Evolutionary conservation across 2,329 filamentous ascomycete species (phyloP).

Genomic region (Penicillium griseofulvum): DNA sequence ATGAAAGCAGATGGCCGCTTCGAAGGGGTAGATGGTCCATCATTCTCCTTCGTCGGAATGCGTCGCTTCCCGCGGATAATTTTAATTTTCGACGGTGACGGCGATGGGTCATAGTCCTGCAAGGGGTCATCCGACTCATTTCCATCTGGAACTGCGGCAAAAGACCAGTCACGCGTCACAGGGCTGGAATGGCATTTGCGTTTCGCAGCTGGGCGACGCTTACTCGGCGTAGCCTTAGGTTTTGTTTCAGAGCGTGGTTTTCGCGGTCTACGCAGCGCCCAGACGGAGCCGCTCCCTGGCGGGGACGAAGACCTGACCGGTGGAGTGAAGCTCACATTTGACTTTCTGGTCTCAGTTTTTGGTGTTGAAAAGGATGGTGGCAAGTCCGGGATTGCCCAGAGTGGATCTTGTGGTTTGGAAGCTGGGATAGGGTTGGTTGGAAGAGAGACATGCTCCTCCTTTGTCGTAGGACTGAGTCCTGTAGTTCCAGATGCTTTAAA

Average conservation of each 20-base stretch:
- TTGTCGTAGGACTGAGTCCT: slow-evolving; percentile 6
- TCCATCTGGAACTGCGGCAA: slow-evolving; percentile 33
- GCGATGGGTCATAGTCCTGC: slow-evolving; percentile 36
- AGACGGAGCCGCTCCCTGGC: slow-evolving; percentile 37
- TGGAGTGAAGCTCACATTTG: slow-evolving; percentile 7
- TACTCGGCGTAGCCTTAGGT: slow-evolving; percentile 20
- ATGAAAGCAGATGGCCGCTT: background rate
- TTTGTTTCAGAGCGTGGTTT: slow-evolving; percentile 26
- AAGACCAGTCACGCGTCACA: slow-evolving; percentile 37
- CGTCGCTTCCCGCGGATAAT: slow-evolving; percentile 24
- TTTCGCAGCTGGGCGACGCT: slow-evolving; percentile 19
- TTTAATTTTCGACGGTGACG: slow-evolving; percentile 24
- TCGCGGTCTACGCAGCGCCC: slow-evolving; percentile 33
- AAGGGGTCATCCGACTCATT: slow-evolving; percentile 46
- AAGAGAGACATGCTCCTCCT: background rate
- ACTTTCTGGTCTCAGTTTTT: slow-evolving; percentile 12
- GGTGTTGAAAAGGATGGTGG: slow-evolving; percentile 20
- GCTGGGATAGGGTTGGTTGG: slow-evolving; percentile 1
- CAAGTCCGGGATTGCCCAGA: slow-evolving; percentile 23
- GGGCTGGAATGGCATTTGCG: slow-evolving; percentile 30
- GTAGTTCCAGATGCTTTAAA: slow-evolving; percentile 5
- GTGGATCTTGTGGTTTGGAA: slow-evolving; percentile 13
- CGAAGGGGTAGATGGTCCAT: background rate
- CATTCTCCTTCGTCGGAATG: background rate
- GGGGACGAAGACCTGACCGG: slow-evolving; percentile 31